phyloP scores from a whole-genome alignment of 208 protist genomes.

The Tritrichomonas musculus region DNA sequence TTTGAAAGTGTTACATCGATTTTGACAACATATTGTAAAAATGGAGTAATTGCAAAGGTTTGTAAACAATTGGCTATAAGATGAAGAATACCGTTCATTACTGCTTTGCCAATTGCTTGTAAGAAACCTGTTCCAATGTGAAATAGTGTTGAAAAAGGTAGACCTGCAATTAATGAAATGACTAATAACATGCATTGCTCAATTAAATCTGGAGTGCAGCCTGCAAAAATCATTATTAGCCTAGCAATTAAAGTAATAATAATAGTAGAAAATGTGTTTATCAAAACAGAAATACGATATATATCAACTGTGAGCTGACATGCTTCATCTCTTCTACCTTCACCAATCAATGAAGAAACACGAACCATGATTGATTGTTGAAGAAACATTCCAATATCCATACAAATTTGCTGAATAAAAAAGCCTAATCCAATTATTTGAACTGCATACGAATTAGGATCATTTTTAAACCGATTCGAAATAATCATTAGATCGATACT shows the following conservation, averaged over 20 bases:
- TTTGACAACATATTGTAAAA: background rate
- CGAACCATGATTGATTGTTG: background rate
- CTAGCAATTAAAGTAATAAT: background rate
- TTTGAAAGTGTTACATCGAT: background rate
- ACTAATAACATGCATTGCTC: background rate
- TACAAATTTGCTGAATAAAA: background rate
- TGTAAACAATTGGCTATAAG: background rate
- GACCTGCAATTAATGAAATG: background rate
- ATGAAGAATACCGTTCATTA: background rate
- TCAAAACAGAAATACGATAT: background rate
- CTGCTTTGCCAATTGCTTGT: background rate
- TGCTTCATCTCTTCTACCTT: background rate
- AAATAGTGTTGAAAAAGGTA: background rate
- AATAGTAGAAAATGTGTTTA: background rate
- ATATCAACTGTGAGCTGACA: background rate
- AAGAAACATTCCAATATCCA: background rate
- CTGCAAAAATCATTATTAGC: background rate
- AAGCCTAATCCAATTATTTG: background rate
- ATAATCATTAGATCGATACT: background rate
- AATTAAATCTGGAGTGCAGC: background rate
- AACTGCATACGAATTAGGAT: background rate
- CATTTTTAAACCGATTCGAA: background rate
- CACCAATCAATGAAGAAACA: background rate
- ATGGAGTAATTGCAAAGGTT: too few relatives aligned
- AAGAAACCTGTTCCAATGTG: background rate